Evolutionary conservation across 768 basidiomycete genomes (phyloP), one percentile per base, ranked within the genome.

Genomic region (Albatrellus ellisii): DNA sequence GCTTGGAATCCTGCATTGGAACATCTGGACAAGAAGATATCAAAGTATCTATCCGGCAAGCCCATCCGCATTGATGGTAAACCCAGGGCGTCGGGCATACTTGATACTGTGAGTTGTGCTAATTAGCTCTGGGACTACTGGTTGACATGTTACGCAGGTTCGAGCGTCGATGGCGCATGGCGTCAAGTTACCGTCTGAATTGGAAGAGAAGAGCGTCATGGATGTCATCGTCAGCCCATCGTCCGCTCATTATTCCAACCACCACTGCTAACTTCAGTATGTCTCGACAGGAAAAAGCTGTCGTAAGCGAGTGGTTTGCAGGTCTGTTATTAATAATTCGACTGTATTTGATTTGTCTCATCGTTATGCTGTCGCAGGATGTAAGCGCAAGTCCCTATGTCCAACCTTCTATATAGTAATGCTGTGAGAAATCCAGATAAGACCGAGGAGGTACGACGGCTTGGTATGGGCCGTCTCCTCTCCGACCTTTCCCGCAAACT

Each of bases 381-480:
- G 7, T 12, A 12, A 4, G 12, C 29, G 12, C 29, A 3, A 21
- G 20, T 36, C 4, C 21, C 15, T 36, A 11, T 35, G 36, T 12
- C 12, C 1, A 12, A 2, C 37, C 18, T 9, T 25, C 11, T 1
- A 6, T 29, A 1, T 14, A 18, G 15, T 4, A n/a, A 21, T 14
- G 9, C 21, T 32, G 43, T 53, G 31, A 47, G 24, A 10, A 24
- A 36, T 29, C 20, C 57, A 80, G 84, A 86, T 58, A 74, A 74
- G 56, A 73, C 73, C 0, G 76, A 79, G 52, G 83, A 86, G 63
- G 79, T 83, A 42, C 70, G 79, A 1, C 67, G 75, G 28, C 62
- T 90, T 4, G 83, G 80, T 1, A 79, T 87, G 79, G 87, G 86
- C 1, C 75, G 72, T 8, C 65, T 88, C 9, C 67, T 90, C 3